Conservation (phyloP, 148 eudicot species). For the Euryodendron excelsum region DNA sequence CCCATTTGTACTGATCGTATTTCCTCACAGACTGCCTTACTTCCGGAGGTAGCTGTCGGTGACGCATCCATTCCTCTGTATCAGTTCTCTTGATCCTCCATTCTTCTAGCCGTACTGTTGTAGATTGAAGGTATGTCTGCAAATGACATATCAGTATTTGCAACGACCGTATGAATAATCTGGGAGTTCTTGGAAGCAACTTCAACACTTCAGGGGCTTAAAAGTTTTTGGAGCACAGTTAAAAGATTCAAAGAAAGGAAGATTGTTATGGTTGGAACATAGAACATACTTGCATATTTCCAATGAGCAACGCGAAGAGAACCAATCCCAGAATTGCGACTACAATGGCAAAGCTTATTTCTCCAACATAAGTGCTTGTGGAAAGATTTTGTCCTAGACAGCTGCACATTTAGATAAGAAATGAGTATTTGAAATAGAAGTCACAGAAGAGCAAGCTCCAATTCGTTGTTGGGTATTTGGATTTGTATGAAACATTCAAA, state of each 20-base stretch:
- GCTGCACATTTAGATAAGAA: slow-evolving; percentile 35
- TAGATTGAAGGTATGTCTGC: slow-evolving; percentile 83
- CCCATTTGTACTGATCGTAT: slow-evolving; percentile 86
- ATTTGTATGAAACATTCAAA: background rate
- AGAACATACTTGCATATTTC: slow-evolving; percentile 82
- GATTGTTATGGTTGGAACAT: too few species aligned
- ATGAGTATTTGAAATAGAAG: background rate
- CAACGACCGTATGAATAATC: too few species aligned
- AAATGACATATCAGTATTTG: background rate
- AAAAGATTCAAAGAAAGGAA: too few species aligned
- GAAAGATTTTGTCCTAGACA: slow-evolving; percentile 61
- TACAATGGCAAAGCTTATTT: slow-evolving; percentile 59
- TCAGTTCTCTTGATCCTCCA: slow-evolving; percentile 84
- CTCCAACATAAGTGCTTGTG: slow-evolving; percentile 67
- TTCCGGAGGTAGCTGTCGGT: slow-evolving; percentile 76
- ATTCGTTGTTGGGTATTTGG: too few species aligned
- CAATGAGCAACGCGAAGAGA: slow-evolving; percentile 78
- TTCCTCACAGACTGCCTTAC: slow-evolving; percentile 54
- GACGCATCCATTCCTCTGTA: slow-evolving; percentile 92
- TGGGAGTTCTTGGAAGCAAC: too few species aligned
- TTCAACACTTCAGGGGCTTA: too few species aligned
- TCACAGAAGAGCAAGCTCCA: background rate
- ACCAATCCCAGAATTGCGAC: slow-evolving; percentile 71
- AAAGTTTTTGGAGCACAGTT: too few species aligned
- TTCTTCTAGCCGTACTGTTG: slow-evolving; percentile 68